Percentiles rank a stretch among this genome's conserved stretches.
phyloP scores from a whole-genome alignment of 2,329 filamentous ascomycete genomes.

The Mycosphaerella sp. region DNA sequence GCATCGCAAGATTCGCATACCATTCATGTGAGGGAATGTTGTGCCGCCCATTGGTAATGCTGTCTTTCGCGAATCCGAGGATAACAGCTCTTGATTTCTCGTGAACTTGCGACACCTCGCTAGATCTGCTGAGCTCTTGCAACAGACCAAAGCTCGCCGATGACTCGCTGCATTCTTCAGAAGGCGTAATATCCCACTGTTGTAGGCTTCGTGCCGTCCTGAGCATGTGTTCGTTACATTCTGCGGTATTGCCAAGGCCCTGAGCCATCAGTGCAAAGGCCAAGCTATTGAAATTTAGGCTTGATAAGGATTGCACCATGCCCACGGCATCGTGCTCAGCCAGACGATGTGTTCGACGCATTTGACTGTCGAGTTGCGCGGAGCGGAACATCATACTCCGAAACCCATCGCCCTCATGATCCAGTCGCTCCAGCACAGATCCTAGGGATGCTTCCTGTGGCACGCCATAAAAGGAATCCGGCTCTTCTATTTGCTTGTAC shows the following conservation, averaged over 20 bases:
- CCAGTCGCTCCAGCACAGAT: slow-evolving; percentile 72
- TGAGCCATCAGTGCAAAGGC: slow-evolving; percentile 71
- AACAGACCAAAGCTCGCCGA: slow-evolving; percentile 68
- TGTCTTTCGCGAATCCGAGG: slow-evolving; percentile 11
- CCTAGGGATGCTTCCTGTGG: slow-evolving; percentile 68
- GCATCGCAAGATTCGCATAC: slow-evolving; percentile 55
- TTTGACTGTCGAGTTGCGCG: slow-evolving; percentile 80
- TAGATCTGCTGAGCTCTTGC: slow-evolving; percentile 54
- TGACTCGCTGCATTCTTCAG: slow-evolving; percentile 42
- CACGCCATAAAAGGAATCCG: slow-evolving; percentile 91
- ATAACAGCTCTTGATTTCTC: slow-evolving; percentile 11
- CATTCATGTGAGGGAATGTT: slow-evolving; percentile 19
- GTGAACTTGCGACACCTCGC: slow-evolving; percentile 9
- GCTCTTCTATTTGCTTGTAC: slow-evolving; percentile 89
- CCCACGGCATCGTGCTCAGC: slow-evolving; percentile 58
- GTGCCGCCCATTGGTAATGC: background rate
- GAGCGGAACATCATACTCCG: slow-evolving; percentile 87
- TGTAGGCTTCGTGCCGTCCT: slow-evolving; percentile 60
- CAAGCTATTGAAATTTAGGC: slow-evolving; percentile 76
- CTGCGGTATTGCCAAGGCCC: slow-evolving; percentile 53
- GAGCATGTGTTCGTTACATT: slow-evolving; percentile 16
- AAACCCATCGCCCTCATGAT: slow-evolving; percentile 80
- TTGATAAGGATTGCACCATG: slow-evolving; percentile 69
- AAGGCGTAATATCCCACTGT: slow-evolving; percentile 83
- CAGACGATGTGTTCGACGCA: slow-evolving; percentile 55